A percentile compares a stretch with the other conserved stretches of the same genome.
Conservation (phyloP, 768 basidiomycete species). For the Boletus sp. region DNA sequence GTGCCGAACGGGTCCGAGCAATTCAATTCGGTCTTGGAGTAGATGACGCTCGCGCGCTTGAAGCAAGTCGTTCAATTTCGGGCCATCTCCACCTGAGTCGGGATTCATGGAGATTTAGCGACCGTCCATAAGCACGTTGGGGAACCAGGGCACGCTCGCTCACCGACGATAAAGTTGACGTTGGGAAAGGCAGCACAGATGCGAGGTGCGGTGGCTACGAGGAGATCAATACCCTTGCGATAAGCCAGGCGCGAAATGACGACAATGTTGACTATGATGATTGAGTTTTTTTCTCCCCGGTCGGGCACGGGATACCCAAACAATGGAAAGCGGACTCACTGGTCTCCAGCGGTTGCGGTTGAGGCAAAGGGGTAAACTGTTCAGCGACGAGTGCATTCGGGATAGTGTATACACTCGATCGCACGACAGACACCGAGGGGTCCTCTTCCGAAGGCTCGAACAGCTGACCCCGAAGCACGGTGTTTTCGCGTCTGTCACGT, state of each 20-base stretch:
- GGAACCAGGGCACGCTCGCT: neutral
- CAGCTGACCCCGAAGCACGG: slow-evolving; percentile 80
- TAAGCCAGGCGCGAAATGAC: slow-evolving; percentile 89
- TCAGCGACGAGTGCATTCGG: slow-evolving; percentile 89
- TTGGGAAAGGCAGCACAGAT: slow-evolving; percentile 84
- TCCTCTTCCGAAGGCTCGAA: slow-evolving; percentile 50
- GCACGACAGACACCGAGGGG: slow-evolving; percentile 43
- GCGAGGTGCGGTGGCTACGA: slow-evolving; percentile 87
- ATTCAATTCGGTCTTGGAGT: slow-evolving; percentile 87
- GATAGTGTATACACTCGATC: slow-evolving; percentile 79
- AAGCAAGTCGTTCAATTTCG: slow-evolving; percentile 89
- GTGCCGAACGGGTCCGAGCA: slow-evolving; percentile 79
- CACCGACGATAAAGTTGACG: slow-evolving; percentile 86
- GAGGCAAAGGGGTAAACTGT: slow-evolving; percentile 69
- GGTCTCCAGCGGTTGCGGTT: slow-evolving; percentile 43
- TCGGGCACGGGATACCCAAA: neutral
- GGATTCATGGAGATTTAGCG: neutral
- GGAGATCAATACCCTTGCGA: slow-evolving; percentile 93
- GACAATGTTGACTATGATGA: slow-evolving; percentile 76
- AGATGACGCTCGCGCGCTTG: slow-evolving; percentile 93
- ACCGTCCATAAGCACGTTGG: neutral
- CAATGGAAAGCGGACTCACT: slow-evolving; percentile 38
- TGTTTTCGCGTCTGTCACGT: slow-evolving; percentile 85
- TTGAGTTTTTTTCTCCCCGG: neutral
- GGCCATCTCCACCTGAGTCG: slow-evolving; percentile 83